A percentile compares a stretch with the other conserved stretches of the same genome.
These are phyloP conservation scores for Boeremia exigua DNA, from an alignment of 2,329 filamentous ascomycete species.

Conservation along the genomic window DNA sequence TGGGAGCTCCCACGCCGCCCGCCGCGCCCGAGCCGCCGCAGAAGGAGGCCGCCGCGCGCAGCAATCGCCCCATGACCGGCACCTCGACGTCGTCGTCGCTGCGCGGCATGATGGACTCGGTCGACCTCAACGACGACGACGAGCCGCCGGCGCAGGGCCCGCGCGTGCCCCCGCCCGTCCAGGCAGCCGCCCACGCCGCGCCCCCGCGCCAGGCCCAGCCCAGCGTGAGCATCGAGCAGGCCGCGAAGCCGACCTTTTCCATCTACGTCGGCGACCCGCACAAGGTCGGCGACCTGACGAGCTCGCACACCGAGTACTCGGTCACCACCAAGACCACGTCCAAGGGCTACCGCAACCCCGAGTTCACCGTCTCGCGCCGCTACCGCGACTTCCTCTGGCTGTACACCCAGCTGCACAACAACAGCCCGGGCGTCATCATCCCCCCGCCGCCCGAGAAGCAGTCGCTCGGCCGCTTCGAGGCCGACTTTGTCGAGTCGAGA, in stretches of 20 bases:
- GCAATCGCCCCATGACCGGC: conserved; percentile 59
- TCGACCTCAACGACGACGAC: conserved; percentile 72
- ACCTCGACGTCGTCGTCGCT: conserved; percentile 56
- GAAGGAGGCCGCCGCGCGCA: conserved; percentile 62
- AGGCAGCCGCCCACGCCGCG: conserved; percentile 56
- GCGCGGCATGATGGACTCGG: conserved; percentile 65
- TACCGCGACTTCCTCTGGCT: conserved; percentile 98
- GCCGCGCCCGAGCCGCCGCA: conserved; percentile 62
- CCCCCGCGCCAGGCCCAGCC: conserved; percentile 66
- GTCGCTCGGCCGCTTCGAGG: conserved; percentile 93
- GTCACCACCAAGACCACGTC: conserved; percentile 96
- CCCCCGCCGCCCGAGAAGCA: conserved; percentile 98
- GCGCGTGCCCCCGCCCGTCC: conserved; percentile 69
- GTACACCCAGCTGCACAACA: conserved; percentile 91
- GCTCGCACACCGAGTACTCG: conserved; percentile 96
- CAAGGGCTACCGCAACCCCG: conserved; percentile 90
- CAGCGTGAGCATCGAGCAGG: conserved; percentile 90
- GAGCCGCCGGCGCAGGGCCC: conserved; percentile 58
- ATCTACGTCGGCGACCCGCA: conserved; percentile 95
- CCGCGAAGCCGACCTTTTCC: conserved; percentile 86
- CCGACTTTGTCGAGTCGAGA: conserved; percentile 92
- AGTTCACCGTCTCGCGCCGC: conserved; percentile 90
- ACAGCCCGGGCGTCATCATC: conserved; percentile 93
- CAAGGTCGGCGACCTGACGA: conserved; percentile 96
- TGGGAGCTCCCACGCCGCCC: conserved; percentile 69